Conservation (phyloP, 2,329 filamentous ascomycete species). For the Bipolaris zeicola region DNA sequence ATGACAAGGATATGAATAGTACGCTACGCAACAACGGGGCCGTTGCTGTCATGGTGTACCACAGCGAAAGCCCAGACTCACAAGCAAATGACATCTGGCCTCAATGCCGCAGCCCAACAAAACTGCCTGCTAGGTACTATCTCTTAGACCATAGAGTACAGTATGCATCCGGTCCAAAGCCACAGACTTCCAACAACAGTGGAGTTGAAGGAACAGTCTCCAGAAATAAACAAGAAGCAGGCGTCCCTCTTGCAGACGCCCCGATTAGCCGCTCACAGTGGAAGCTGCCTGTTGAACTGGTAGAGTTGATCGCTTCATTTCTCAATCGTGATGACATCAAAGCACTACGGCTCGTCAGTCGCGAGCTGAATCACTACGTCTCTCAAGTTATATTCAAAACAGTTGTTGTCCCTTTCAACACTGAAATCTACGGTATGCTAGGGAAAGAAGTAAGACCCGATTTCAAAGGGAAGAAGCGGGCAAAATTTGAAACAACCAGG, state of each 20-base stretch:
- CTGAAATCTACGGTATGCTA: conserved; percentile 65
- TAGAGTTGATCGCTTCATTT: conserved; percentile 61
- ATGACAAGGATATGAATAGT: conserved; percentile 18
- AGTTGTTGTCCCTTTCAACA: conserved; percentile 69
- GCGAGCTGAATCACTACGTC: conserved; percentile 63
- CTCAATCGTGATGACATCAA: conserved; percentile 65
- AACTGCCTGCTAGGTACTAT: conserved; percentile 35
- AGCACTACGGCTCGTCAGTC: conserved; percentile 65
- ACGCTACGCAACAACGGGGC: conserved; percentile 29
- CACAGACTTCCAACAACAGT: conserved; percentile 1
- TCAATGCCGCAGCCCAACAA: conserved; percentile 33
- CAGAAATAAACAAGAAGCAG: not conserved
- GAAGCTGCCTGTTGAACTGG: conserved; percentile 65
- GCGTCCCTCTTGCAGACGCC: not conserved
- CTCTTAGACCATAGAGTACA: conserved; percentile 18
- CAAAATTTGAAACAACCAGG: conserved; percentile 29
- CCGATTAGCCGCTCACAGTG: conserved; percentile 46
- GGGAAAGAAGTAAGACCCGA: conserved; percentile 46
- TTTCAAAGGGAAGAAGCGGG: conserved; percentile 46
- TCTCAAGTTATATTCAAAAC: conserved; percentile 65
- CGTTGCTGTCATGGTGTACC: conserved; percentile 33
- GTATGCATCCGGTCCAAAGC: not conserved
- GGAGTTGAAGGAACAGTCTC: not conserved
- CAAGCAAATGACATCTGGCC: conserved; percentile 47
- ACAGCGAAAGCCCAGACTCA: conserved; percentile 20